A percentile compares a stretch with the other conserved stretches of the same genome.
phyloP scores from a whole-genome alignment of 2,329 filamentous ascomycete species.

The Achaetomium macrosporum region DNA sequence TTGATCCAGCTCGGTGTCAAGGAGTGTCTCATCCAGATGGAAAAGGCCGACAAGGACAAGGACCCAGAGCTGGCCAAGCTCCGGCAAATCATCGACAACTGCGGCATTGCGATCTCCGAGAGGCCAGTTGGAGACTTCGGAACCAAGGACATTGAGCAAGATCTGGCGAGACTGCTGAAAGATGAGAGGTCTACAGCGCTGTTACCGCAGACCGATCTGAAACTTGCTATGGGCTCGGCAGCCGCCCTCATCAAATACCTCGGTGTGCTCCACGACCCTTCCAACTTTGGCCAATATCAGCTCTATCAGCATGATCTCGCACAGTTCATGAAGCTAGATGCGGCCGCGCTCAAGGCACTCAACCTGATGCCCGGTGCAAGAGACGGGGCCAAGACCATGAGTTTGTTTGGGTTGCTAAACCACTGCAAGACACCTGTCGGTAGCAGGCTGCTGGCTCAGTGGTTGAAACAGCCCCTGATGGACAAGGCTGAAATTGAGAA shows the following conservation, averaged over 20 bases:
- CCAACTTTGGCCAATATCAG: constrained; percentile 95
- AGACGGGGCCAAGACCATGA: constrained; percentile 97
- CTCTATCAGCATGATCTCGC: constrained; percentile 95
- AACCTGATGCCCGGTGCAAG: constrained; percentile 95
- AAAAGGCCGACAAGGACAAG: constrained; percentile 74
- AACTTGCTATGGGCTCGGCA: constrained; percentile 92
- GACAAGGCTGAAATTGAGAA: constrained; percentile 80
- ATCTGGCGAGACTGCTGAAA: constrained; percentile 78
- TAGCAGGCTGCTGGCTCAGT: constrained; percentile 83
- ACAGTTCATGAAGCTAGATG: constrained; percentile 98
- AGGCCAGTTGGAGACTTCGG: constrained; percentile 71
- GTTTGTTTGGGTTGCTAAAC: constrained; percentile 85
- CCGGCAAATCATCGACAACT: constrained; percentile 82
- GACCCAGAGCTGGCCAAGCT: constrained; percentile 86
- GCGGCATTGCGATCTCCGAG: constrained; percentile 84
- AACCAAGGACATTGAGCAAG: constrained; percentile 90
- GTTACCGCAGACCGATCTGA: constrained; percentile 85
- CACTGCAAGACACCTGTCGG: constrained; percentile 97
- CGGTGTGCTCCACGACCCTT: constrained; percentile 79
- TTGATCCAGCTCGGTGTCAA: constrained; percentile 94
- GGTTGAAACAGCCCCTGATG: constrained; percentile 98
- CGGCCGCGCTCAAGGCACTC: constrained; percentile 84
- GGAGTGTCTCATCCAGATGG: constrained; percentile 81
- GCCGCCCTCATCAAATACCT: constrained; percentile 93
- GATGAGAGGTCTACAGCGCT: constrained; percentile 73